Conservation (phyloP, 1,139 yeast species). For the Trichomonascaceae sp. region DNA sequence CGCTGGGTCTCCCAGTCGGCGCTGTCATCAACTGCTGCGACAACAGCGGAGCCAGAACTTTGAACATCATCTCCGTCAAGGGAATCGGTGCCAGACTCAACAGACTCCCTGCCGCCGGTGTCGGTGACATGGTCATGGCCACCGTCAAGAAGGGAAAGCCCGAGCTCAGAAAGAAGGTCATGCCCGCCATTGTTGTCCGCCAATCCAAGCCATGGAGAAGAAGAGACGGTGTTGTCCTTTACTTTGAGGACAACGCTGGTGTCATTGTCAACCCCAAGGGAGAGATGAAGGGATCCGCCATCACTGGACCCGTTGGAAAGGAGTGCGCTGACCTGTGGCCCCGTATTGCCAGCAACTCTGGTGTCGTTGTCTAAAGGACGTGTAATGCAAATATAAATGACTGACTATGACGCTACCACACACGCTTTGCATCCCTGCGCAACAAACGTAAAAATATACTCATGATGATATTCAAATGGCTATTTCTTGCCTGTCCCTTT, state of each 20-base stretch:
- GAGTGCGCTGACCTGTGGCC: slow-evolving; percentile 99
- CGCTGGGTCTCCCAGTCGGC: slow-evolving; percentile 99
- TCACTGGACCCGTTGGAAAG: slow-evolving; percentile 99
- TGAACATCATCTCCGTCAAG: slow-evolving; percentile 97
- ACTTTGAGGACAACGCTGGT: slow-evolving; percentile 99
- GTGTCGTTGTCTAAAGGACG: slow-evolving; percentile 86
- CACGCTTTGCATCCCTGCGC: background rate
- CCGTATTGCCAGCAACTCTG: slow-evolving; percentile 99
- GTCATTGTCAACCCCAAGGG: slow-evolving; percentile 99
- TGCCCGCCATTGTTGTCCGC: slow-evolving; percentile 99
- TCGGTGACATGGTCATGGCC: slow-evolving; percentile 99
- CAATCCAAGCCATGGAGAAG: slow-evolving; percentile 99
- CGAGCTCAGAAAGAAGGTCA: slow-evolving; percentile 99
- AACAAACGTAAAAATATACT: no score
- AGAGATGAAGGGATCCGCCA: slow-evolving; percentile 99
- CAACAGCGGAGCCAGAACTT: slow-evolving; percentile 99
- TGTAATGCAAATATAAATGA: no score
- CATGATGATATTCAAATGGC: no score
- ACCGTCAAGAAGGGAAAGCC: slow-evolving; percentile 99
- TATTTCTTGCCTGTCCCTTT: no score
- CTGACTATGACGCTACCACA: no score
- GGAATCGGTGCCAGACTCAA: slow-evolving; percentile 99
- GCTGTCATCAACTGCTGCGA: slow-evolving; percentile 99
- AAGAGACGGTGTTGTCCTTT: slow-evolving; percentile 98
- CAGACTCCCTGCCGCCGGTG: slow-evolving; percentile 99